phyloP scores from a whole-genome alignment of 768 basidiomycete species.

The Floccularia luteovirens region DNA sequence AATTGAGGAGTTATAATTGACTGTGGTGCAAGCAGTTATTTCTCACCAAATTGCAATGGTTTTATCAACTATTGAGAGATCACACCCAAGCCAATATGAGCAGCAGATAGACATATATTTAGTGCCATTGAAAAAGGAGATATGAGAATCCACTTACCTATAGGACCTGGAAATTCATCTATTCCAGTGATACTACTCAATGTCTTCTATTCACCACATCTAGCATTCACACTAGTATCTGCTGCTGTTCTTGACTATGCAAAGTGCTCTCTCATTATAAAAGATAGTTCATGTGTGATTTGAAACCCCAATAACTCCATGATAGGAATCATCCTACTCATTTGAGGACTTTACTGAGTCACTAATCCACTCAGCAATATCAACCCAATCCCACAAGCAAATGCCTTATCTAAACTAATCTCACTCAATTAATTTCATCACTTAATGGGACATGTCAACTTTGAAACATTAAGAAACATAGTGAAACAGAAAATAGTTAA shows the following conservation, averaged over 20 bases:
- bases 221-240: too few relatives aligned
- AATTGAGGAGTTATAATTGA: conserved; percentile 2
- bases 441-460: not conserved
- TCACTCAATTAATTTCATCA: not conserved
- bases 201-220: too few relatives aligned
- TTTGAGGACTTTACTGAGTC: not conserved
- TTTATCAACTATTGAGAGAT: conserved; percentile 6
- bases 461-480: not conserved
- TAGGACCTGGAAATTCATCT: too few relatives aligned
- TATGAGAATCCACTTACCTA: not conserved
- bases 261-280: not conserved
- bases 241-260: too few relatives aligned
- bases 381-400: not conserved
- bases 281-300: not conserved
- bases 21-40: conserved; percentile 8
- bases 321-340: too few relatives aligned
- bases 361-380: not conserved
- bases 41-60: conserved; percentile 2
- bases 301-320: not conserved
- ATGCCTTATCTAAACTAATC: not conserved
- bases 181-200: too few relatives aligned
- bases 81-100: conserved; percentile 4
- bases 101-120: conserved; percentile 3
- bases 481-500: not conserved
- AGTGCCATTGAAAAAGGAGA: conserved; percentile 3